Base-by-base conservation (phyloP, 1,284 basidiomycete genomes). In the Ustilago crameri region DNA sequence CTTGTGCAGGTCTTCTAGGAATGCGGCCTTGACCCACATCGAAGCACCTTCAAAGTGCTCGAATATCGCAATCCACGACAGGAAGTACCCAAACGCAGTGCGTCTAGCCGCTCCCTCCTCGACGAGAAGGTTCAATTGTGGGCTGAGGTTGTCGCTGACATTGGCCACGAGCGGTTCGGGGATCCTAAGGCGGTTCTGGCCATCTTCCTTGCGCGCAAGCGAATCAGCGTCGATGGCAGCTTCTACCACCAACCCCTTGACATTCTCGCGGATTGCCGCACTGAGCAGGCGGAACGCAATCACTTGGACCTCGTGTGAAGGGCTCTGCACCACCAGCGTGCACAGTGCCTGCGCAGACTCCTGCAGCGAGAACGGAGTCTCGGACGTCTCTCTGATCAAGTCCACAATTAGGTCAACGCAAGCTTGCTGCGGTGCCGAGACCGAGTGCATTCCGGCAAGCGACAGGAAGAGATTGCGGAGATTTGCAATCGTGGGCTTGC, bases 31-130 rank as follows among this genome's bases (percentile, higher is more conserved):
- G 45, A 95, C 89, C 86, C 90, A 90, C 73, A 93, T 86, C 0
- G 92, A 93, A 89, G 93, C 91, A 80, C 92, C 89, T 32, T 87
- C 86, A 84, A 98, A 98, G 60, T 93, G 87, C 78, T 95, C 92
- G 71, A 98, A 91, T 0, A 91, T 80, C 5, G 93, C 85, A 88
- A 97, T 91, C 95, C 95, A 98, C 9, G 88, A 88, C 4, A 98
- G 86, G n/a, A 98, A 85, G 76, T 90, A 80, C 7, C 82, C 73
- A 27, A 82, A 76, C 1, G 72, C 75, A 5, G 54, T 68, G 24
- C 57, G 63, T 9, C 63, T 58, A 1, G 61, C 58, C 17, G 47
- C 52, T 15, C 34, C 45, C 8, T 71, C 63, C 15, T 76, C 71
- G n/a, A 71, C 58, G 3, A 67, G 46, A 38, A 60, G 17, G 18